Percentiles rank a stretch among this genome's conserved stretches.
phyloP scores from a whole-genome alignment of 2,329 filamentous ascomycete species.

The Aureobasidium zeae region DNA sequence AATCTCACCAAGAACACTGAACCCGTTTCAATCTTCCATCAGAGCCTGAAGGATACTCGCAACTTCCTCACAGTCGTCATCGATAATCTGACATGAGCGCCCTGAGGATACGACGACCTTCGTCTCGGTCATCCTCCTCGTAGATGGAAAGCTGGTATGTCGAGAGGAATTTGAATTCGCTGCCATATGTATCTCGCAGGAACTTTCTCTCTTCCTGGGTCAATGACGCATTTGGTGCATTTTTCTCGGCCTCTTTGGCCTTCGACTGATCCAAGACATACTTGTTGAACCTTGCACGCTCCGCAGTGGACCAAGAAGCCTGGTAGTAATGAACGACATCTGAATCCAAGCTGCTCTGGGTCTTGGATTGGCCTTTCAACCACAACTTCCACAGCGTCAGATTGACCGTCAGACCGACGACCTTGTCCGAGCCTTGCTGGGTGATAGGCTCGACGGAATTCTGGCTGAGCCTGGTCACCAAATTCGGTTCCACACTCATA shows the following conservation, averaged over 20 bases:
- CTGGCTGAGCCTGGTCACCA: neutral
- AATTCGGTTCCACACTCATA: neutral
- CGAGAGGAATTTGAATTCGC: slow-evolving; percentile 28
- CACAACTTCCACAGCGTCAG: neutral
- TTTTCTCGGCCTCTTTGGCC: no score
- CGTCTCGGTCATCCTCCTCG: slow-evolving; percentile 30
- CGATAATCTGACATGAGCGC: slow-evolving; percentile 21
- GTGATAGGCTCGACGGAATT: neutral
- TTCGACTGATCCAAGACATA: neutral
- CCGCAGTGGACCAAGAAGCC: neutral
- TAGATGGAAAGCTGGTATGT: slow-evolving; percentile 26
- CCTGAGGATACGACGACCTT: slow-evolving; percentile 26
- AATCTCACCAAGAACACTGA: no score
- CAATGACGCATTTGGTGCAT: no score
- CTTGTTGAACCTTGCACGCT: neutral
- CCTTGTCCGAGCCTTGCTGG: neutral
- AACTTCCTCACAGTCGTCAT: no score
- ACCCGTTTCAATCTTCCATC: no score
- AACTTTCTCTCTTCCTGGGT: slow-evolving; percentile 26
- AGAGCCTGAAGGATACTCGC: no score
- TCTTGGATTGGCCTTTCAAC: neutral
- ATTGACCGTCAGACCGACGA: neutral
- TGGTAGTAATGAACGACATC: no score
- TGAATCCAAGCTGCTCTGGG: neutral
- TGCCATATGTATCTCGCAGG: slow-evolving; percentile 27